Percentiles rank a stretch among this genome's conserved stretches.
These are phyloP conservation scores for Grammothele lineata DNA, from an alignment of 768 basidiomycete genomes.

Conservation along the genomic window DNA sequence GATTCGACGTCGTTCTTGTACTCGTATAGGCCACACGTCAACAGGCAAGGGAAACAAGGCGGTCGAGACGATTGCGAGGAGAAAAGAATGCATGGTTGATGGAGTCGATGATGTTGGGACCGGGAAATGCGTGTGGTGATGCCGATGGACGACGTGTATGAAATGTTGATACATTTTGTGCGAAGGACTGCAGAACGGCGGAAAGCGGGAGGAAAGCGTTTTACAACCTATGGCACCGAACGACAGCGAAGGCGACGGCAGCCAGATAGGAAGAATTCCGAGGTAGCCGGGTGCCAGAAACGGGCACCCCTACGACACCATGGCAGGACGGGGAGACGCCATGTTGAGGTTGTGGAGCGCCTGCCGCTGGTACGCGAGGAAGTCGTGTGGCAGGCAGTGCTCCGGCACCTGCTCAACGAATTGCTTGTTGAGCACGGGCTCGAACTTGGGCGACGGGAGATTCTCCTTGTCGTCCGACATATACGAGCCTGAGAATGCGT, in stretches of 20 bases:
- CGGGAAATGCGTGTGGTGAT: constrained; percentile 48
- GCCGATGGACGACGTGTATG: constrained; percentile 52
- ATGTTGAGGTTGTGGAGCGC: constrained; percentile 77
- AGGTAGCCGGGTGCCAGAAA: constrained; percentile 5
- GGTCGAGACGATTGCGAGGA: constrained; percentile 61
- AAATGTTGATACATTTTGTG: constrained; percentile 77
- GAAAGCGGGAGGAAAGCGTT: constrained; percentile 31
- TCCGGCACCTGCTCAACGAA: constrained; percentile 65
- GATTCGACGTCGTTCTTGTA: constrained; percentile 19
- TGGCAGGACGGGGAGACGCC: constrained; percentile 52
- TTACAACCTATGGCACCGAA: constrained; percentile 45
- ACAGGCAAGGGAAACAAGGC: constrained; percentile 25
- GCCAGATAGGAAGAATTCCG: constrained; percentile 12
- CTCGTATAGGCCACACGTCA: constrained; percentile 19
- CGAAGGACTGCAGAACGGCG: constrained; percentile 26
- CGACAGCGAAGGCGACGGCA: constrained; percentile 15
- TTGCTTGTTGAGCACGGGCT: constrained; percentile 70
- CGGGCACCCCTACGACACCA: constrained; percentile 48
- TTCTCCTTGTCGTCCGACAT: constrained; percentile 83
- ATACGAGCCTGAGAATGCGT: constrained; percentile 55
- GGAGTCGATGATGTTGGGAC: constrained; percentile 27
- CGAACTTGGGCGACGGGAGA: constrained; percentile 54
- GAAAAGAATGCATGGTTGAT: constrained; percentile 32
- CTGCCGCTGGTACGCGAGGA: constrained; percentile 72
- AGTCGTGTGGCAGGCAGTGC: constrained; percentile 78